Base-by-base conservation (phyloP, 257 asterid species). In the Jaltomata sinuosa region DNA sequence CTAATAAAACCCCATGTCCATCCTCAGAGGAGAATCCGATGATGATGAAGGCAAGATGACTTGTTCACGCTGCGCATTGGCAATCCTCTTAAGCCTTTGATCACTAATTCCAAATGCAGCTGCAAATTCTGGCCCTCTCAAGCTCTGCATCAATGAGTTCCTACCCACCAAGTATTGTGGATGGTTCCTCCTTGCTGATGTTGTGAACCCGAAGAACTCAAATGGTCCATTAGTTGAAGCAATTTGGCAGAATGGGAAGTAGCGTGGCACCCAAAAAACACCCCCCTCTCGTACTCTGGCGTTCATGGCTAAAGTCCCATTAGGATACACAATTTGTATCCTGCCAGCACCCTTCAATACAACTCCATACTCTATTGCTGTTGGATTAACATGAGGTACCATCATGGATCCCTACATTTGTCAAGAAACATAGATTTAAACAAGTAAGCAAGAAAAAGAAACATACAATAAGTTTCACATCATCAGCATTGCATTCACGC, bases 301-400 rank as follows among this genome's bases (percentile, higher is more conserved):
- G 14, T 90, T 91, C 99, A 96, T 90, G 36, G 98, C 99, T 47
- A 93, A 49, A 69, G 88, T 91, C 8, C 99, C 99, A 47, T 96
- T 92, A 0, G 98, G 98, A 85, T 78, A 87, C 82, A 91, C 98
- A 1, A 94, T 80, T 80, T 96, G 93, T 67, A 96, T 85, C 0
- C 85, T 89, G 3, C 99, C 98, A 0, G 82, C 74, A 1, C 98
- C 99, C 1, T 83, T 80, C 83, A 94, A 53, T 15, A 94, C 98
- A 2, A 96, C 42, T 9, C 98, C 99, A 3, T 87, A 92, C 85
- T 94, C 98, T 0, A 89, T 88, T 57, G 98, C 98, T 67, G 86
- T 87, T 54, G 97, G 98, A 65, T 96, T 96, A 40, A 92, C 79
- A 55, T 96, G 99, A 3, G 99, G 99, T 52, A 98, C 99, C 98